Evolutionary conservation across 2,329 filamentous ascomycete species (phyloP).

Genomic region (Neopestalotiopsis rosae): DNA sequence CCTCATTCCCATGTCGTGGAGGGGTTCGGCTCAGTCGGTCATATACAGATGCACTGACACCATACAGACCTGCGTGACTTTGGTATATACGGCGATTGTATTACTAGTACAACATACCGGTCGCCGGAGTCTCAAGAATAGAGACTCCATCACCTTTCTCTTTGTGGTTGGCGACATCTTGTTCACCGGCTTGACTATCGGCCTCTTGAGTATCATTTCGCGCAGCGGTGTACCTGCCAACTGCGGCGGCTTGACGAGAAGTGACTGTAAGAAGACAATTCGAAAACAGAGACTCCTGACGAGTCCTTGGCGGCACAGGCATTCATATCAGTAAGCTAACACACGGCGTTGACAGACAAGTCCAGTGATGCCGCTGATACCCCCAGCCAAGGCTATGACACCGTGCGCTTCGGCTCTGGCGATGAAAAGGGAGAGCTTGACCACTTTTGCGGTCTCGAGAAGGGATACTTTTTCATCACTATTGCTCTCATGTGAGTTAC

Average conservation of each 20-base stretch:
- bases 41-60: not conserved
- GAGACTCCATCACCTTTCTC: constrained; percentile 29
- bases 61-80: constrained; percentile 34
- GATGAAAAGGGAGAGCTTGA: constrained; percentile 34
- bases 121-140: constrained; percentile 27
- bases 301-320: not conserved
- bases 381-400: constrained; percentile 30
- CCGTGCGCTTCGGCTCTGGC: constrained; percentile 35
- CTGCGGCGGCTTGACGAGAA: constrained; percentile 38
- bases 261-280: constrained; percentile 25
- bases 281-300: not conserved
- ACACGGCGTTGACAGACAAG: constrained; percentile 7
- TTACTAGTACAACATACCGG: constrained; percentile 37
- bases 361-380: constrained; percentile 20
- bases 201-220: constrained; percentile 40
- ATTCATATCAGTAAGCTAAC: constrained; percentile 15
- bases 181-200: constrained; percentile 36
- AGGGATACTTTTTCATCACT: constrained; percentile 38
- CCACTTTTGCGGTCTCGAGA: constrained; percentile 37
- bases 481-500: constrained; percentile 35
- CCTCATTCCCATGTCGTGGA: not conserved
- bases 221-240: constrained; percentile 38
- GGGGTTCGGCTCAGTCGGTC: not conserved
- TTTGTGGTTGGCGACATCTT: constrained; percentile 38
- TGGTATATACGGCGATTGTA: constrained; percentile 39